Conservation (phyloP, 305 asterid genomes). For the Solanum hybrid region DNA sequence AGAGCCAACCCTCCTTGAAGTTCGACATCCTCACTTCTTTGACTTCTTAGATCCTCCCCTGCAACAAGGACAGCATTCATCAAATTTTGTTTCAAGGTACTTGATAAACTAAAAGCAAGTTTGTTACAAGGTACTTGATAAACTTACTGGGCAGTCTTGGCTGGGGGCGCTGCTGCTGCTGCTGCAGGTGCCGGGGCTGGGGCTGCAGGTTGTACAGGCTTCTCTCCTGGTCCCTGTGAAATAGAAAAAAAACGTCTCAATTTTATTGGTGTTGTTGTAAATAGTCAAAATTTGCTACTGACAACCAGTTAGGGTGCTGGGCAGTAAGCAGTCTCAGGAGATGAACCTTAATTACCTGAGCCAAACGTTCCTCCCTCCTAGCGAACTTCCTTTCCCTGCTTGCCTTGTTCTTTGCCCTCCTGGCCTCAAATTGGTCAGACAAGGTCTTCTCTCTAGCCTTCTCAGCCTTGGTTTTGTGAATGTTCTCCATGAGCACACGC, state of each 20-base stretch:
- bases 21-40: slow-evolving; percentile 33
- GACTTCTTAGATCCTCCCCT: slow-evolving; percentile 46
- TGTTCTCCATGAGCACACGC: slow-evolving; percentile 78
- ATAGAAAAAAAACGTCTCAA: not conserved
- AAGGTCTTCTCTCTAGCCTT: slow-evolving; percentile 85
- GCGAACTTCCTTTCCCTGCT: slow-evolving; percentile 79
- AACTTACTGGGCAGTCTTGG: slow-evolving; percentile 39
- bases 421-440: slow-evolving; percentile 88
- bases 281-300: not conserved
- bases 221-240: slow-evolving; percentile 45
- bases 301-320: not conserved
- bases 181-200: not conserved
- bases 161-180: slow-evolving; percentile 13
- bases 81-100: not conserved
- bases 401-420: slow-evolving; percentile 88
- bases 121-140: not conserved
- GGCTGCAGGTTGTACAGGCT: slow-evolving; percentile 25
- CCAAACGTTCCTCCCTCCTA: slow-evolving; percentile 10
- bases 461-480: slow-evolving; percentile 85
- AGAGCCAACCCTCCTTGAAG: not conserved
- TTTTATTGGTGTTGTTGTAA: not conserved
- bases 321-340: not conserved
- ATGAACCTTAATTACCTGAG: not conserved
- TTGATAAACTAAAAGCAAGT: not conserved
- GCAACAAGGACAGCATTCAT: slow-evolving; percentile 3